Percentiles rank a stretch among this genome's conserved stretches.
phyloP scores from a whole-genome alignment of 257 asterid species.

The Nicotiana attenuata region DNA sequence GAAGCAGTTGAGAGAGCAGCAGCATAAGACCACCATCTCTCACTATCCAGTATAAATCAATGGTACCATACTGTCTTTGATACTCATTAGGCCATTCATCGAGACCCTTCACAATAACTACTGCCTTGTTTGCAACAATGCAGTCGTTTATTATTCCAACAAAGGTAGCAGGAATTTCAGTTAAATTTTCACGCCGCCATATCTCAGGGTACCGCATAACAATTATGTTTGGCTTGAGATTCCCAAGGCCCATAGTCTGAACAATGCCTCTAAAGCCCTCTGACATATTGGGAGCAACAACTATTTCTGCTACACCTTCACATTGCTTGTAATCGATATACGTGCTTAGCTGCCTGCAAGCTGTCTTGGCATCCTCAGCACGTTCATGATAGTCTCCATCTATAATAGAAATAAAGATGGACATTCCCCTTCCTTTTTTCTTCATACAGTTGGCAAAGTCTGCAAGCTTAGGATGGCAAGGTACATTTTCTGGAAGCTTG shows the following conservation, averaged over 20 bases:
- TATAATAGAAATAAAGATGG: conserved; percentile 83
- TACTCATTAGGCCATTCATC: conserved; percentile 99
- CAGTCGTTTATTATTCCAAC: conserved; percentile 95
- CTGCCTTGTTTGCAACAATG: conserved; percentile 96
- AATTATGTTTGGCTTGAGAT: conserved; percentile 89
- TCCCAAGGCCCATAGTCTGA: conserved; percentile 98
- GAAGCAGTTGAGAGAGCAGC: conserved; percentile 90
- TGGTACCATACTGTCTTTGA: conserved; percentile 91
- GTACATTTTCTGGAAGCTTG: conserved; percentile 90
- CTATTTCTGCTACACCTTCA: conserved; percentile 97
- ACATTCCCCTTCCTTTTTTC: conserved; percentile 99
- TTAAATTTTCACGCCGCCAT: conserved; percentile 91
- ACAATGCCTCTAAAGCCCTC: conserved; percentile 96
- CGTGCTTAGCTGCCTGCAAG: conserved; percentile 81
- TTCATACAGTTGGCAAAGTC: conserved; percentile 97
- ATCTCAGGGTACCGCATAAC: conserved; percentile 98
- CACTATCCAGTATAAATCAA: conserved; percentile 97
- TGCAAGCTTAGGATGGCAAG: conserved; percentile 99
- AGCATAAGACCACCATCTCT: conserved; percentile 99
- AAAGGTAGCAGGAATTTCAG: conserved; percentile 84
- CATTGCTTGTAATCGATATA: conserved; percentile 89
- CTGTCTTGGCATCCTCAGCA: conserved; percentile 90
- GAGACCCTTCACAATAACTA: conserved; percentile 91
- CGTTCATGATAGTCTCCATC: conserved; percentile 95
- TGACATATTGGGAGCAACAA: conserved; percentile 91